phyloP scores from a whole-genome alignment of 2,329 filamentous ascomycete genomes.

The Paraphaeosphaeria sporulosa region DNA sequence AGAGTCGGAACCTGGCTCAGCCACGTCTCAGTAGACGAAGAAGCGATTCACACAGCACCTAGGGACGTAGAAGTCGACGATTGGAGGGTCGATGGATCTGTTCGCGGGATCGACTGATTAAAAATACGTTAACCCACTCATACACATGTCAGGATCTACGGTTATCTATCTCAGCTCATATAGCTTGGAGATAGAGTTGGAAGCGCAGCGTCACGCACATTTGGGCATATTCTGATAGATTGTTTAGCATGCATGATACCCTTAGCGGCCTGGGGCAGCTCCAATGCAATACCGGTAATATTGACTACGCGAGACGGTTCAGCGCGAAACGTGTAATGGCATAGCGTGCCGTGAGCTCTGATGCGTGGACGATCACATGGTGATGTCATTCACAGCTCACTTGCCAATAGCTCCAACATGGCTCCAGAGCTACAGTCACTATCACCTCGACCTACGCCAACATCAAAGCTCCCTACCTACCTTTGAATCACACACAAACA shows the following conservation, averaged over 20 bases:
- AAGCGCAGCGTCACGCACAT: not conserved
- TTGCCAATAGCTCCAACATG: slow-evolving; percentile 15
- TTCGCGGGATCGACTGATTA: slow-evolving; percentile 45
- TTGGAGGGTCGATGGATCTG: slow-evolving; percentile 45
- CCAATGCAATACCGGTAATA: not conserved
- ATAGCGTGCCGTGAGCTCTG: not conserved
- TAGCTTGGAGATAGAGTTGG: not conserved
- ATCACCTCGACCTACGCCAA: slow-evolving; percentile 7
- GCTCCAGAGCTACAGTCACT: slow-evolving; percentile 2
- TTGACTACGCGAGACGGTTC: not conserved
- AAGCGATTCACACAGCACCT: slow-evolving; percentile 44
- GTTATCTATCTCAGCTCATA: not conserved
- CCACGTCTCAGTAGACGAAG: slow-evolving; percentile 45
- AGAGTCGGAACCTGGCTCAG: slow-evolving; percentile 50
- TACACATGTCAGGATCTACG: slow-evolving; percentile 1
- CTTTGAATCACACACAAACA: slow-evolving; percentile 4
- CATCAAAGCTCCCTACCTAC: slow-evolving; percentile 10
- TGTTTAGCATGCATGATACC: slow-evolving; percentile 20
- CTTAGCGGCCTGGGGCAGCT: slow-evolving; percentile 7
- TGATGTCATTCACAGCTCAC: slow-evolving; percentile 9
- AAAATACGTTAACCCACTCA: slow-evolving; percentile 14
- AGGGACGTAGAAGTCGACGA: slow-evolving; percentile 46
- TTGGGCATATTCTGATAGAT: slow-evolving; percentile 11
- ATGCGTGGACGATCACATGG: slow-evolving; percentile 8
- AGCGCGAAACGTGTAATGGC: not conserved